These are phyloP conservation scores for Elsinoe arachidis DNA, from an alignment of 2,329 filamentous ascomycete genomes.

Conservation along the genomic window DNA sequence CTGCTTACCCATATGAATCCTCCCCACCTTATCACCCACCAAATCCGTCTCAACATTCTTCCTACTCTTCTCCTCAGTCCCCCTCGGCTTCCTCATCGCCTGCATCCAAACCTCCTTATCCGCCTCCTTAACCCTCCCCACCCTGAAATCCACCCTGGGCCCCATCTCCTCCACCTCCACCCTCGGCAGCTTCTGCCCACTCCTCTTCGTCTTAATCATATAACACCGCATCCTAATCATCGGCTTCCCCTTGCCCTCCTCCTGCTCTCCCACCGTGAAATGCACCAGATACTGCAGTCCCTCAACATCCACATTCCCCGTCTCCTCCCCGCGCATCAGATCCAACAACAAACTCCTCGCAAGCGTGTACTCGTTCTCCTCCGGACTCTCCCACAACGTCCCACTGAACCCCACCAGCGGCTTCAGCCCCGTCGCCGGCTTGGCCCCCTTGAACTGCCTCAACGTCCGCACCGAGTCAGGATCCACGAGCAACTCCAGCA, in stretches of 20 bases:
- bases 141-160: constrained; percentile 81
- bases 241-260: constrained; percentile 35
- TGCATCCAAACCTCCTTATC: constrained; percentile 77
- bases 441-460: constrained; percentile 60
- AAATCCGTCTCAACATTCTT: constrained; percentile 91
- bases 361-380: constrained; percentile 69
- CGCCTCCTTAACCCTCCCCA: constrained; percentile 71
- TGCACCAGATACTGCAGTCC: constrained; percentile 86
- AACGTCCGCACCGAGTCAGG: constrained; percentile 61
- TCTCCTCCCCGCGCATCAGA: constrained; percentile 77
- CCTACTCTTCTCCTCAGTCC: constrained; percentile 62
- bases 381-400: constrained; percentile 74
- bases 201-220: constrained; percentile 75
- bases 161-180: constrained; percentile 95
- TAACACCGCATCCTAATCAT: constrained; percentile 66
- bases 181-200: constrained; percentile 68
- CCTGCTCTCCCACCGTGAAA: constrained; percentile 59
- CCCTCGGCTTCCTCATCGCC: constrained; percentile 77
- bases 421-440: constrained; percentile 65
- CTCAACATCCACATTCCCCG: constrained; percentile 83
- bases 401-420: constrained; percentile 90
- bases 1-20: constrained; percentile 84
- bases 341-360: constrained; percentile 83
- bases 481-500: constrained; percentile 84
- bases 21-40: constrained; percentile 93